Conservation (phyloP, 2,329 filamentous ascomycete genomes). For the Ophiostoma novo-ulmi region DNA sequence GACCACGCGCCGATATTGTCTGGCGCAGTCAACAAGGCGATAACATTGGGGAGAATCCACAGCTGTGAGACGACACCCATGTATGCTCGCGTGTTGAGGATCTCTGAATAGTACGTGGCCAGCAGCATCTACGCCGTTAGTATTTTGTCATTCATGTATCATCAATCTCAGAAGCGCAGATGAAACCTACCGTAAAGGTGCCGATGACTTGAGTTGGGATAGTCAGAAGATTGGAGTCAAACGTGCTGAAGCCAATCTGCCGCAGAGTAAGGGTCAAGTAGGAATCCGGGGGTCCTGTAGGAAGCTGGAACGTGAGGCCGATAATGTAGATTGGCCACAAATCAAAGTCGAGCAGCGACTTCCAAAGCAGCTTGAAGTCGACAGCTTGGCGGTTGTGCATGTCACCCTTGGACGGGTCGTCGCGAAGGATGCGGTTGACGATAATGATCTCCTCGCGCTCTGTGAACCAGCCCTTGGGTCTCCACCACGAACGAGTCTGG, state of each 20-base stretch:
- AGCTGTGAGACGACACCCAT: constrained; percentile 3
- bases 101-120: constrained; percentile 6
- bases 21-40: not conserved
- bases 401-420: constrained; percentile 54
- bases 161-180: not conserved
- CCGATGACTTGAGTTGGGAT: not conserved
- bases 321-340: constrained; percentile 27
- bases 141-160: not conserved
- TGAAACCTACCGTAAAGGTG: not conserved
- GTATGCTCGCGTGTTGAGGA: constrained; percentile 11
- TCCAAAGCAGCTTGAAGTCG: constrained; percentile 35
- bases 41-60: constrained; percentile 2
- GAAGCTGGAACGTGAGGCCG: constrained; percentile 23
- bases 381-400: constrained; percentile 56
- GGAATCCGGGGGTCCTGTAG: constrained; percentile 16
- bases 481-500: constrained; percentile 33
- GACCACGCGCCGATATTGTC: not conserved
- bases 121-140: not conserved
- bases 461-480: constrained; percentile 4
- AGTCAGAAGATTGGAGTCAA: not conserved
- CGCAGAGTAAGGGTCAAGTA: not conserved
- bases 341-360: constrained; percentile 24
- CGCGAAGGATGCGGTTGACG: constrained; percentile 41
- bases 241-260: not conserved
- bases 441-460: constrained; percentile 26